Evolutionary conservation across 139 green algal species (phyloP), one percentile per base, ranked within the genome.

Genomic region (Prasinococcaceae sp.): DNA sequence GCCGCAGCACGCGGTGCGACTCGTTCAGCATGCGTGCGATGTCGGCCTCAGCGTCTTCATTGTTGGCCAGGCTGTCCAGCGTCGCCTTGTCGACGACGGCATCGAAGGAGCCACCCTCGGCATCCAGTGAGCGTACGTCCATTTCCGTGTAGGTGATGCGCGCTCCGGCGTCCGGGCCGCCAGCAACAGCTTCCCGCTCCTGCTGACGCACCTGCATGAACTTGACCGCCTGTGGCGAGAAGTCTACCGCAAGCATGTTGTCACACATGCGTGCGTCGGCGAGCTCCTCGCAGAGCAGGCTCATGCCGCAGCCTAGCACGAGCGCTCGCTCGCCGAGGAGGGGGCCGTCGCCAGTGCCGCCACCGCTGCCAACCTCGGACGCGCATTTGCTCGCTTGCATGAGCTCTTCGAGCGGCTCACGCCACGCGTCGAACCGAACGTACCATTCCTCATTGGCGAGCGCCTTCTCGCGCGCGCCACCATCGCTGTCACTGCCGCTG

Each of bases 71-170:
- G 16, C 19, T 50, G 44, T 50, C 44, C 5, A 50, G 20, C 20
- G 44, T 50, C 44, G 44, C 44, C 19, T 50, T 50, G 19, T 50
- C 44, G 12, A 50, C 12, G 16, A 30, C 20, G 44, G 8, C 19
- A 9, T 50, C 44, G 5, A 50, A 5, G 5, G 20, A 19, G 5
- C 44, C 22, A 20, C 30, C 44, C 16, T 5, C 20, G 44, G n/a
- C 28, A 4, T 25, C 22, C 44, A 50, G 25, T 4, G 25, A 5
- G 5, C 19, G 28, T 4, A 50, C 44, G 44, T 50, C 44, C 44
- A 50, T 29, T n/a, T 33, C 22, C 16, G 5, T 5, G 9, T 50
- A 50, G 9, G 6, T 20, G 6, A n/a, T n/a, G n/a, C n/a, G 6
- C 39, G 39, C 8, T 10, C 6, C 12, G 39, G 12, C 39, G 39